A percentile compares a stretch with the other conserved stretches of the same genome.
Evolutionary conservation across 2,329 filamentous ascomycete genomes (phyloP).

Genomic region (Aspergillus tubingensis): DNA sequence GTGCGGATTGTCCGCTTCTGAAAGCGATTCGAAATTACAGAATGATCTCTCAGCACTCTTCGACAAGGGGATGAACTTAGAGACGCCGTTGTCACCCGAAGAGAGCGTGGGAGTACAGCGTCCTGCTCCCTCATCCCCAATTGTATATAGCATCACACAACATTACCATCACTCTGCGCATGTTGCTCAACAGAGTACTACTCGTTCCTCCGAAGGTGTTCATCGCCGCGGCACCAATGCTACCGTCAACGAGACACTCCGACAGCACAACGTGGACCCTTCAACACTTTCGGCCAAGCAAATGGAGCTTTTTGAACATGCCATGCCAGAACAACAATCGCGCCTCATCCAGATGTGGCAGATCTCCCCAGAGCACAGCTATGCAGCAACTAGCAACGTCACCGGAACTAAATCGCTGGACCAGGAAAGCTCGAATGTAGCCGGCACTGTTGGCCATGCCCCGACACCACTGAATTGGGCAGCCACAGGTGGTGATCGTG

Average conservation of each 20-base stretch:
- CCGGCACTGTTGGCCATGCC: not conserved
- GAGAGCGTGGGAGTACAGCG: constrained; percentile 37
- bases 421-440: not conserved
- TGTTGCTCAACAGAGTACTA: constrained; percentile 52
- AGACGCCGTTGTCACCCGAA: constrained; percentile 32
- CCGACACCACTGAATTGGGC: not conserved
- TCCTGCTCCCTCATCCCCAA: constrained; percentile 43
- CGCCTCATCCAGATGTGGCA: constrained; percentile 83
- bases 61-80: constrained; percentile 70
- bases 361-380: constrained; percentile 60
- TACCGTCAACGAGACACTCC: constrained; percentile 56
- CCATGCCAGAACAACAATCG: constrained; percentile 69
- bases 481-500: constrained; percentile 25
- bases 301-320: constrained; percentile 74
- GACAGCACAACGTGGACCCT: constrained; percentile 59
- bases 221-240: constrained; percentile 30
- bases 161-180: constrained; percentile 85
- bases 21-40: constrained; percentile 64
- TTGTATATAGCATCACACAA: constrained; percentile 73
- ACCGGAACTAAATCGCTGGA: not conserved
- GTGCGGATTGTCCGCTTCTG: constrained; percentile 46
- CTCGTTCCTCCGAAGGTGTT: constrained; percentile 41
- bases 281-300: constrained; percentile 71
- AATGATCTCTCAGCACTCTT: constrained; percentile 84
- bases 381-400: constrained; percentile 12